These are phyloP conservation scores for Penicillium glabrum DNA, from an alignment of 2,329 filamentous ascomycete genomes.

Conservation along the genomic window DNA sequence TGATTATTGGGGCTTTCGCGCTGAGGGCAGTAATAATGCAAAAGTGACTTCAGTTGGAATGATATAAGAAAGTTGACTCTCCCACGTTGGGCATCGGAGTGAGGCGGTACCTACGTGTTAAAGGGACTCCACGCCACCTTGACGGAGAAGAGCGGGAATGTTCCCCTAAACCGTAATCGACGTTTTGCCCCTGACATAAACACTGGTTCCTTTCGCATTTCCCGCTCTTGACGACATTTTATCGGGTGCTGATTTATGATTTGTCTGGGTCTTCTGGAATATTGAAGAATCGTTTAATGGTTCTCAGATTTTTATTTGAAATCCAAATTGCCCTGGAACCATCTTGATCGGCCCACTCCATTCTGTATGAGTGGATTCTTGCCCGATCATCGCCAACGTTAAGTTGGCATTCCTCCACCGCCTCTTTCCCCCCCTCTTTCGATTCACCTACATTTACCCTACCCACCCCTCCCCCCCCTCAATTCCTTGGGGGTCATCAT, in stretches of 20 bases:
- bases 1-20: background rate
- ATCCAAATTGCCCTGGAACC: slow-evolving; percentile 1
- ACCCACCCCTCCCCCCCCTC: slow-evolving; percentile 8
- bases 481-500: slow-evolving; percentile 14
- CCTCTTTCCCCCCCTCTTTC: slow-evolving; percentile 23
- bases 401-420: slow-evolving; percentile 19
- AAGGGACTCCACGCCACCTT: background rate
- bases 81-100: background rate
- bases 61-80: background rate
- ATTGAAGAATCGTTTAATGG: background rate
- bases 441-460: slow-evolving; percentile 1
- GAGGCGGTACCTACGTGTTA: background rate
- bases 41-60: background rate
- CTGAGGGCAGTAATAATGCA: background rate
- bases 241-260: background rate
- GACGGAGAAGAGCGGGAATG: background rate
- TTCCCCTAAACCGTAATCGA: background rate
- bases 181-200: background rate
- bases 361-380: slow-evolving; percentile 24
- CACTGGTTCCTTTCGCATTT: background rate
- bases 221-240: background rate
- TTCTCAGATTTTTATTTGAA: background rate
- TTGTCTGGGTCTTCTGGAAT: background rate
- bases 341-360: slow-evolving; percentile 6
- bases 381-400: slow-evolving; percentile 14